phyloP scores from a whole-genome alignment of 495 filamentous ascomycete genomes.

The Lasiosphaeris hirsuta region DNA sequence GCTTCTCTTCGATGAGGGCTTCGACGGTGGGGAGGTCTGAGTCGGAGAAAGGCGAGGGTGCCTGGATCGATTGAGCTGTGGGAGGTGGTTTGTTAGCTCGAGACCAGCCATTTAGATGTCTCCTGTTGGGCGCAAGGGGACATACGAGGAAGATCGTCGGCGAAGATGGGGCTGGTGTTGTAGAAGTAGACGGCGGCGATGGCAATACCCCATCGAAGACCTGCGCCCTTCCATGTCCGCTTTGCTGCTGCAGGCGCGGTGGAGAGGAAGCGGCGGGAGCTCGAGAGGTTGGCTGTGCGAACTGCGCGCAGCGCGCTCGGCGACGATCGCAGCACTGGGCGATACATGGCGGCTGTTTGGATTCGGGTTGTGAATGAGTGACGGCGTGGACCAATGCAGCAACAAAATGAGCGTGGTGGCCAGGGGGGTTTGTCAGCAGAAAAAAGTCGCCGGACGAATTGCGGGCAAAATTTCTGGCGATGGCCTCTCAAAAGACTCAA shows the following conservation, averaged over 20 bases:
- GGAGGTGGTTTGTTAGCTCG: not conserved
- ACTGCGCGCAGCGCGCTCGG: constrained; percentile 45
- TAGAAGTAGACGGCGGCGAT: constrained; percentile 83
- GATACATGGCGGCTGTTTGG: constrained; percentile 55
- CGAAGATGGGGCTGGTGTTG: constrained; percentile 82
- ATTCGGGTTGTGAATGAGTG: constrained; percentile 11
- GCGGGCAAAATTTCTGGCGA: constrained; percentile 11
- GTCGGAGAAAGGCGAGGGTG: constrained; percentile 42
- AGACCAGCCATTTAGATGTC: not conserved
- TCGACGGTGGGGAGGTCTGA: constrained; percentile 49
- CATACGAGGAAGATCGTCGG: constrained; percentile 76
- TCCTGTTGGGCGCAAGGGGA: not conserved
- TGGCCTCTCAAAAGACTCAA: constrained; percentile 12
- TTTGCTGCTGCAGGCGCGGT: constrained; percentile 62
- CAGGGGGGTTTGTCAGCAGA: constrained; percentile 10
- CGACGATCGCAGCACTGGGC: constrained; percentile 54
- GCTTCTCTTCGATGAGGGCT: constrained; percentile 50
- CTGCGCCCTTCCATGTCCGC: constrained; percentile 80
- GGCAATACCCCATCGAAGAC: constrained; percentile 70
- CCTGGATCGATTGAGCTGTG: constrained; percentile 30
- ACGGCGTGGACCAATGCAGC: not conserved
- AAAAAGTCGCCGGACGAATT: not conserved
- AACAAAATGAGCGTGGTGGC: constrained; percentile 15
- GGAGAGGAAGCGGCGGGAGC: constrained; percentile 64
- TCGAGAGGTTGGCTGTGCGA: constrained; percentile 30